Conservation (phyloP, 2,329 filamentous ascomycete genomes). For the Coniella lustricola region DNA sequence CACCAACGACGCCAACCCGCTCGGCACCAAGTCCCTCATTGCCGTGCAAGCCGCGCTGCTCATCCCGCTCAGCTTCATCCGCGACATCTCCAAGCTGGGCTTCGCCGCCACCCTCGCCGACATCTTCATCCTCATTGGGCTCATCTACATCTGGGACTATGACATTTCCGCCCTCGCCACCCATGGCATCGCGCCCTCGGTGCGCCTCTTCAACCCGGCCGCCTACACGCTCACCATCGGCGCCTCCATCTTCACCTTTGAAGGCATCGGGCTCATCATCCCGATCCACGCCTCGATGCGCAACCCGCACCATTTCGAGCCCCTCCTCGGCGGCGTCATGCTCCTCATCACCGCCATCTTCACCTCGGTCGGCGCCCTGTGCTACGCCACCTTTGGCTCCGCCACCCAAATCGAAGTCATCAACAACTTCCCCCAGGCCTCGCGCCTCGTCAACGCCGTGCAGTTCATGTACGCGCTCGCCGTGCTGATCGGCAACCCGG, state of each 20-base stretch:
- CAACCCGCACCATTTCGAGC: conserved; percentile 59
- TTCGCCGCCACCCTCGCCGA: conserved; percentile 63
- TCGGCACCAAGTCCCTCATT: conserved; percentile 54
- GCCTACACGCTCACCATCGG: conserved; percentile 66
- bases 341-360: conserved; percentile 66
- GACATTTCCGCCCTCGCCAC: conserved; percentile 52
- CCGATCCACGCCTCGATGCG: conserved; percentile 73
- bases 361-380: conserved; percentile 64
- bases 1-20: conserved; percentile 36
- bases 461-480: conserved; percentile 69
- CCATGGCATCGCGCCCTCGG: conserved; percentile 50
- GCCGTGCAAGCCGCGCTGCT: conserved; percentile 57
- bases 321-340: conserved; percentile 63
- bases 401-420: conserved; percentile 67
- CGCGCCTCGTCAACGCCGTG: conserved; percentile 66
- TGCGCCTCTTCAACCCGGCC: conserved; percentile 63
- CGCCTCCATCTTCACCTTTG: conserved; percentile 70
- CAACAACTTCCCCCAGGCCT: conserved; percentile 66
- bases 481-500: conserved; percentile 65
- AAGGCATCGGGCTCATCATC: conserved; percentile 69
- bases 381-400: conserved; percentile 66
- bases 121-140: conserved; percentile 62
- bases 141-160: conserved; percentile 68
- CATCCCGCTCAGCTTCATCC: conserved; percentile 61
- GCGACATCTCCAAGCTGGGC: conserved; percentile 69